Conservation (phyloP, 1,284 basidiomycete species). For the Ustilago tritici region DNA sequence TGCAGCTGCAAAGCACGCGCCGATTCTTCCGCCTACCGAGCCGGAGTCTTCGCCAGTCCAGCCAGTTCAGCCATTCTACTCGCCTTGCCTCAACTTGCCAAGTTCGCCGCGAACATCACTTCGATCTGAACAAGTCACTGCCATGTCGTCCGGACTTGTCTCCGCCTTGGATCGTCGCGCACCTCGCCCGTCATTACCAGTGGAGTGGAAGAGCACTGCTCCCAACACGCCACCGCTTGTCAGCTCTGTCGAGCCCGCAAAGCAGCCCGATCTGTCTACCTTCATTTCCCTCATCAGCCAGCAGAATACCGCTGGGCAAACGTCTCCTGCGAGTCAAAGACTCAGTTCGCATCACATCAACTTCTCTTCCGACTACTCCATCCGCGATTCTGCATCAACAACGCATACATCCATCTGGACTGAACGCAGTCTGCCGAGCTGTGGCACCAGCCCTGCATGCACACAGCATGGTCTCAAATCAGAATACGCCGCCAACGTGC, state of each 20-base stretch:
- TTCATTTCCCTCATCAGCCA: no score
- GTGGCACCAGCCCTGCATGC: constrained; percentile 44
- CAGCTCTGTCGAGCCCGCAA: constrained; percentile 17
- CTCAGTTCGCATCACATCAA: constrained; percentile 25
- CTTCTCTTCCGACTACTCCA: constrained; percentile 38
- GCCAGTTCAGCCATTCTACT: constrained; percentile 29
- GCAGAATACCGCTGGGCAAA: constrained; percentile 11
- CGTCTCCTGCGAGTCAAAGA: constrained; percentile 27
- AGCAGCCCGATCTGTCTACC: constrained; percentile 12
- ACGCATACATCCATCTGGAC: constrained; percentile 48
- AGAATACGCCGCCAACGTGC: background rate
- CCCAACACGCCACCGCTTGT: constrained; percentile 19
- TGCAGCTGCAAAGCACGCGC: constrained; percentile 3
- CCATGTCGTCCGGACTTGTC: background rate
- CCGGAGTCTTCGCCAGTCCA: constrained; percentile 20
- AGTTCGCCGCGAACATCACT: constrained; percentile 13
- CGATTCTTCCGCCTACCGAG: background rate
- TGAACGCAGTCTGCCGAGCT: constrained; percentile 41
- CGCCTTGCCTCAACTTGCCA: constrained; percentile 22
- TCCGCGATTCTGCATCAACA: constrained; percentile 34
- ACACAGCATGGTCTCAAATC: constrained; percentile 19
- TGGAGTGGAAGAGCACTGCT: constrained; percentile 21
- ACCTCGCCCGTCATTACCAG: constrained; percentile 30
- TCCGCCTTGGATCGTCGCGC: constrained; percentile 10
- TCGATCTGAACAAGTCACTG: constrained; percentile 1